Base-by-base conservation (phyloP, 2,329 filamentous ascomycete genomes). In the Shiraia sp. region DNA sequence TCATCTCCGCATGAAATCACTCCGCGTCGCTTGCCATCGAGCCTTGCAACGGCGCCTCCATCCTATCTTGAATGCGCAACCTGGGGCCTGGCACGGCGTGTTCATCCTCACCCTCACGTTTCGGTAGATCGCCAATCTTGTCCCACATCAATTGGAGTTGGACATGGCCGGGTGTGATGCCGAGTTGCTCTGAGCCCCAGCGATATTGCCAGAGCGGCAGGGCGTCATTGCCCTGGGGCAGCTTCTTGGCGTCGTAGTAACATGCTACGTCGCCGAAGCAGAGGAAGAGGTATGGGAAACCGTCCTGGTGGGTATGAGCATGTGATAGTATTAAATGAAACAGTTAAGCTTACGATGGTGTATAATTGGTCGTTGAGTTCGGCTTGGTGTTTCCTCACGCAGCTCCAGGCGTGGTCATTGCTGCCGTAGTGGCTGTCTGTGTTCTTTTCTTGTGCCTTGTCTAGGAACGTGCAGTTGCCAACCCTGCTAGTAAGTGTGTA, bases 381-480 rank as follows among this genome's bases (percentile, higher is more conserved):
- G 1, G 52, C 40, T 6, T 32, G 31, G 15, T 51, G 51, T 4
- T 47, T 46, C 6, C 44, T 32, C 6, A 45, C 46, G 32, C 65
- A 68, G 10, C 41, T 59, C 56, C 56, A 66, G 2, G 63, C 65
- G 33, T 55, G 40, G 33, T 66, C 62, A 1, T 9, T 31, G 4
- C 44, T 33, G 1, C 63, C 63, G 23, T 66, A 66, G 6, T 42
- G 33, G 29, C 60, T 65, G 14, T 68, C 65, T 2, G 46, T 62
- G 36, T 68, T 68, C 32, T 40, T 49, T 22, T 56, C 55, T 15
- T 59, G 59, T 4, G 45, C 49, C 10, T 47, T 24, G 29, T 68
- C 60, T 23, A 49, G 47, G 40, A 66, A 68, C 0, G 63, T 65
- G 39, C 65, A 68, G 46, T 67, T 67, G 7, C 65, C 65, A 1